Conservation (phyloP, 1,139 yeast species). For the Debaryomyces singareniensis region DNA sequence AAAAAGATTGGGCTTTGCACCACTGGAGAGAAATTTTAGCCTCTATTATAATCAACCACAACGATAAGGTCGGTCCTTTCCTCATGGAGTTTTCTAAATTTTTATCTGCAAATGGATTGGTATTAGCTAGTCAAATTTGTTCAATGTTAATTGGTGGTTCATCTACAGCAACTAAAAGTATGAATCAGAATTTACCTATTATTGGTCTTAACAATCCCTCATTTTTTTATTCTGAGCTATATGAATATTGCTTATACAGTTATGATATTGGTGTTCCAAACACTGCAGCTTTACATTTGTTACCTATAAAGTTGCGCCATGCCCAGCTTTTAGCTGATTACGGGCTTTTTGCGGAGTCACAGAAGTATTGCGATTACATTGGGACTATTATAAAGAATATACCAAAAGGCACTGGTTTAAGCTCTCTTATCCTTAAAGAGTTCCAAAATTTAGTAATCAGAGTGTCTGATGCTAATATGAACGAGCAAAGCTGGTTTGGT, state of each 20-base stretch:
- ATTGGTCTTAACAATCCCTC: constrained; percentile 18
- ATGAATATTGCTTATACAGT: constrained; percentile 49
- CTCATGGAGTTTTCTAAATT: constrained; percentile 51
- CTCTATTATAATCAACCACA: constrained; percentile 31
- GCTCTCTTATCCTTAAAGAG: constrained; percentile 24
- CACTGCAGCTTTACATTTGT: constrained; percentile 46
- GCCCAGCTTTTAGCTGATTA: constrained; percentile 61
- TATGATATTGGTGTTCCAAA: constrained; percentile 15
- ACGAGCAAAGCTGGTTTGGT: constrained; percentile 54
- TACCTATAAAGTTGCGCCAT: constrained; percentile 52
- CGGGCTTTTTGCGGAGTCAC: constrained; percentile 53
- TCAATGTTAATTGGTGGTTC: constrained; percentile 48
- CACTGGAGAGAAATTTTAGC: constrained; percentile 51
- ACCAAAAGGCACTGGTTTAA: constrained; percentile 34
- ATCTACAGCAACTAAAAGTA: constrained; percentile 17
- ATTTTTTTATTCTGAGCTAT: constrained; percentile 60
- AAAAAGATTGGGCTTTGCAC: constrained; percentile 42
- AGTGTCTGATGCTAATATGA: constrained; percentile 35
- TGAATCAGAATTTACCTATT: constrained; percentile 18
- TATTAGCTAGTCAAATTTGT: constrained; percentile 38
- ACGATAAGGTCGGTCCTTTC: constrained; percentile 30
- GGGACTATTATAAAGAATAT: constrained; percentile 36
- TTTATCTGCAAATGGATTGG: constrained; percentile 28
- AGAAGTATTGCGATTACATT: constrained; percentile 51
- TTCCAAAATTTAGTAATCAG: constrained; percentile 38